Base-by-base conservation (phyloP, 2,329 filamentous ascomycete species). In the Elsinoe perseae region DNA sequence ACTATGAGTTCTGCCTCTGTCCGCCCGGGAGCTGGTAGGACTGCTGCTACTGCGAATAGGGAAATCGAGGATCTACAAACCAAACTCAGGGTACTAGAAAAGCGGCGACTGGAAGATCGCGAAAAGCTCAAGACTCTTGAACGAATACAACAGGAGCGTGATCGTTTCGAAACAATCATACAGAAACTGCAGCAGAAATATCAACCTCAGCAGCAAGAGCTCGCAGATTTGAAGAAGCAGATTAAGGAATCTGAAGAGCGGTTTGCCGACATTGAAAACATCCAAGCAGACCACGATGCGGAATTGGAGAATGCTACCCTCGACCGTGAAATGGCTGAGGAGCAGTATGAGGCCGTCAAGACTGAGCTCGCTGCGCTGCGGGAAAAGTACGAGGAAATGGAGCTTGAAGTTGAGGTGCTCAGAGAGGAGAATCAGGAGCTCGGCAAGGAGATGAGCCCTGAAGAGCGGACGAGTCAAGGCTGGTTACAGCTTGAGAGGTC, bases 301-400 rank as follows among this genome's bases (percentile, higher is more conserved):
- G 82, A 87, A 5, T 74, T 96, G 65, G 93, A 98, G 71, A 81
- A 93, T 71, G 89, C 90, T 5, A 86, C 88, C 0, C 75, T 98
- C 23, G 93, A 98, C 68, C 83, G 89, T 43, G 92, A 98, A 70
- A 95, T 97, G 87, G 93, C 93, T 0, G 91, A 98, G 70, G 92
- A 96, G 71, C 89, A 84, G 42, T 86, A 88, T 0, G 93, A 97
- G 62, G 83, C 86, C 16, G 77, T 86, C 52, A 93, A 90, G 68
- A 79, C 81, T 1, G 91, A 98, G 66, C 75, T 95, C 21, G 87
- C 95, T 34, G 79, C 82, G 1, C 70, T 95, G 54, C 88, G 89
- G 65, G 74, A 81, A 57, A 89, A 85, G 65, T 73, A 83, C 1
- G 91, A 97, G 68, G 91, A 97, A 69, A 75, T 95, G 6, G 84